These are phyloP conservation scores for Chernovozyma sophiae-reginae DNA, from an alignment of 1,139 yeast genomes.

Conservation along the genomic window DNA sequence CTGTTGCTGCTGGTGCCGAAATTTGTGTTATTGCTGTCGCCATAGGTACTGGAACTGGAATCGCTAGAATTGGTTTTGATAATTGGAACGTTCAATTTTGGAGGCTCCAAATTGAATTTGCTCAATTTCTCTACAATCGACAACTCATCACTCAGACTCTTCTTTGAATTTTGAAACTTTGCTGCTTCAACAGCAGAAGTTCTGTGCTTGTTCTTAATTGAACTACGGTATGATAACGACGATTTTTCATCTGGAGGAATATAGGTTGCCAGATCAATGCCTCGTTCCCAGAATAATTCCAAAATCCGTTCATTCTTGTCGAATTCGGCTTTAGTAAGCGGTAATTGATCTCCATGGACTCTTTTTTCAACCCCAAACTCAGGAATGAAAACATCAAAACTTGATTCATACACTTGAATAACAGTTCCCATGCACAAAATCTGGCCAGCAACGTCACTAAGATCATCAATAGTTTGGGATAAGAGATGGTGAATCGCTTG, in stretches of 20 bases:
- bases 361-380: constrained; percentile 96
- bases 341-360: constrained; percentile 96
- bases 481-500: constrained; percentile 86
- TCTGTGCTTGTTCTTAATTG: constrained; percentile 75
- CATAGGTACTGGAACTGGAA: background rate
- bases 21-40: background rate
- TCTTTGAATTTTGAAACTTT: constrained; percentile 42
- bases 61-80: background rate
- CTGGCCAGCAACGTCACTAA: constrained; percentile 77
- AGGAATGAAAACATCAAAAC: constrained; percentile 91
- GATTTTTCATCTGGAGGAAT: constrained; percentile 85
- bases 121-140: constrained; percentile 46
- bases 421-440: constrained; percentile 82
- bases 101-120: constrained; percentile 49
- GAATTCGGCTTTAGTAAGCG: constrained; percentile 88
- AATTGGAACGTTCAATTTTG: constrained; percentile 43
- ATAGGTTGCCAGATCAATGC: constrained; percentile 86
- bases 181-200: constrained; percentile 73
- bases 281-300: constrained; percentile 89
- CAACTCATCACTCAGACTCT: constrained; percentile 31
- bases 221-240: constrained; percentile 68
- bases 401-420: constrained; percentile 89
- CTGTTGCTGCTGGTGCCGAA: no score
- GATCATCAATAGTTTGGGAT: constrained; percentile 78
- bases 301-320: constrained; percentile 63